Conservation (phyloP, 805 yeast genomes). For the Yamadazyma ubonensis region DNA sequence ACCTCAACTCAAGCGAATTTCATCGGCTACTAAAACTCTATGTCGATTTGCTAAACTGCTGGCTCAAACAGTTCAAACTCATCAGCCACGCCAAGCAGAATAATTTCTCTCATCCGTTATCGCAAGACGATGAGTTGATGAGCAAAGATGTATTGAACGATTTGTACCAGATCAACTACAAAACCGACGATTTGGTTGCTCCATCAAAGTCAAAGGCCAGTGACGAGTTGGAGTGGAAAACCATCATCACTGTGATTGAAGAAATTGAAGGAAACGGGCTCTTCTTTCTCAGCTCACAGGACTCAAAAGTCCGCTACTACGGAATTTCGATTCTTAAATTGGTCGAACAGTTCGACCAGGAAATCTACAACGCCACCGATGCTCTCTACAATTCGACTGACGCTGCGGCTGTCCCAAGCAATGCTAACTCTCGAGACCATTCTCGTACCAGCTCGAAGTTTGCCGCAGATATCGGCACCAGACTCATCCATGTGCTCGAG, state of each 20-base stretch:
- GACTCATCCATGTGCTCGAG: constrained; percentile 75
- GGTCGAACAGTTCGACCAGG: constrained; percentile 86
- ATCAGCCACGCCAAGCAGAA: constrained; percentile 16
- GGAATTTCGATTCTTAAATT: constrained; percentile 75
- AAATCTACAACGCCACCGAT: constrained; percentile 56
- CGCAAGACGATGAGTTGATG: constrained; percentile 37
- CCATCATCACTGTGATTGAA: constrained; percentile 80
- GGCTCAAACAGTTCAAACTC: constrained; percentile 69
- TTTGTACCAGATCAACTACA: constrained; percentile 45
- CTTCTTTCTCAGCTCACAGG: constrained; percentile 88
- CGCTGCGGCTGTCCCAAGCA: constrained; percentile 7
- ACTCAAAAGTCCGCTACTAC: constrained; percentile 65
- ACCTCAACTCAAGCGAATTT: constrained; percentile 61
- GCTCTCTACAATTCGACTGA: constrained; percentile 10
- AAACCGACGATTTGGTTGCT: constrained; percentile 32
- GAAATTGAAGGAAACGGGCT: constrained; percentile 96
- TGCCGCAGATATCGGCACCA: constrained; percentile 75
- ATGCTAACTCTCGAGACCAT: constrained; percentile 29
- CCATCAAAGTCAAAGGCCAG: constrained; percentile 27
- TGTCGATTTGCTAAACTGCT: constrained; percentile 74
- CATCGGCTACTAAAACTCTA: constrained; percentile 63
- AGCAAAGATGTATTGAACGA: constrained; percentile 40
- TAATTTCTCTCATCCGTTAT: constrained; percentile 21
- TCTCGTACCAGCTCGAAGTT: constrained; percentile 64
- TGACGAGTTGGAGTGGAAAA: constrained; percentile 74